Conservation (phyloP, 352 stramenopile genomes). For the Phytophthora palmivora region DNA sequence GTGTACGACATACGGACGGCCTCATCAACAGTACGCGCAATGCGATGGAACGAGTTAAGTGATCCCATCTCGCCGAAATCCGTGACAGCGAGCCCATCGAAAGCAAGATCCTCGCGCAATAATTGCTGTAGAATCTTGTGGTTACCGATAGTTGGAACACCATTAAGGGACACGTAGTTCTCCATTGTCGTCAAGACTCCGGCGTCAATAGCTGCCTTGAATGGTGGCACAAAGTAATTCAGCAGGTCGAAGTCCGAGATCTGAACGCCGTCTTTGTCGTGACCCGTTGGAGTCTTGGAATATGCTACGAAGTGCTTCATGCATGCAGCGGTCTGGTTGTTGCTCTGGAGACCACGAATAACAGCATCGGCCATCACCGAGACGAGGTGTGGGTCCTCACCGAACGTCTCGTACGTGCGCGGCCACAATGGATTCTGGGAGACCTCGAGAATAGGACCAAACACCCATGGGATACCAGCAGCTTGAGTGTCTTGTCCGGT, state of each 20-base stretch:
- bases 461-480: constrained; percentile 2
- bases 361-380: too few relatives aligned
- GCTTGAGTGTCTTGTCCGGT: constrained; percentile 5
- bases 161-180: constrained; percentile 91
- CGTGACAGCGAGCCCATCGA: constrained; percentile 84
- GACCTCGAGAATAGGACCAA: not conserved
- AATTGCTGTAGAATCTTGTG: constrained; percentile 71
- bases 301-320: too few relatives aligned
- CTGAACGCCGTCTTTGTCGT: constrained; percentile 76
- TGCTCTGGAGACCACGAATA: too few relatives aligned
- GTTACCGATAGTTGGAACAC: constrained; percentile 85
- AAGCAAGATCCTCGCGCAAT: constrained; percentile 77
- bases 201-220: constrained; percentile 72
- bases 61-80: constrained; percentile 93
- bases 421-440: too few relatives aligned
- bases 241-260: constrained; percentile 73
- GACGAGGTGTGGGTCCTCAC: too few relatives aligned
- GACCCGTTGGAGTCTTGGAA: constrained; percentile 68
- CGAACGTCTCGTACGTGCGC: too few relatives aligned
- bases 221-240: constrained; percentile 82
- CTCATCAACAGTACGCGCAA: constrained; percentile 42
- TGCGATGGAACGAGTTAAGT: constrained; percentile 54
- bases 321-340: too few relatives aligned
- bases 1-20: constrained; percentile 65
- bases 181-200: constrained; percentile 90